Conservation (phyloP, 345 rosid species). For the Eucalyptus melliodora region DNA sequence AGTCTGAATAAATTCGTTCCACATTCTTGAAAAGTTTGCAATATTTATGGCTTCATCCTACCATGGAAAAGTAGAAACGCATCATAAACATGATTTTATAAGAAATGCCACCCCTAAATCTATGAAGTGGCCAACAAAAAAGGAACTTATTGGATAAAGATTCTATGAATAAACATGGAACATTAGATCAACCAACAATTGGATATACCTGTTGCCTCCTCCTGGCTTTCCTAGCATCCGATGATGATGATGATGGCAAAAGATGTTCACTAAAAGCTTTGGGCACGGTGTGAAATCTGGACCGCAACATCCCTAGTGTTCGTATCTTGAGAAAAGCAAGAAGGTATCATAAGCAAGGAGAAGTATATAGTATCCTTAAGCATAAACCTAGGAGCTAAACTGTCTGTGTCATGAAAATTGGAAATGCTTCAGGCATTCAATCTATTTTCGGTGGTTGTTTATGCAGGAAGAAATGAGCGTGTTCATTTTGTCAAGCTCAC, state of each 20-base stretch:
- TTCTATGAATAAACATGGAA: not conserved
- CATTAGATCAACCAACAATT: not conserved
- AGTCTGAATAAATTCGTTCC: constrained; percentile 77
- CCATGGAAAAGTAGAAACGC: not conserved
- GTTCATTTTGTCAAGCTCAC: constrained; percentile 43
- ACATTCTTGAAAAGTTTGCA: constrained; percentile 71
- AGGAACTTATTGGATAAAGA: not conserved
- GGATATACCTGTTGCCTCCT: not conserved
- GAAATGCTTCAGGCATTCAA: not conserved
- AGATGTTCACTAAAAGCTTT: no score
- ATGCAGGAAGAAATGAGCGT: not conserved
- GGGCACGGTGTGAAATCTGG: no score
- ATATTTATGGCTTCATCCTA: constrained; percentile 48
- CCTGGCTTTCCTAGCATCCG: no score
- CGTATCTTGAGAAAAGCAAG: no score
- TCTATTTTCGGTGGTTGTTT: no score
- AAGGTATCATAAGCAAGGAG: no score
- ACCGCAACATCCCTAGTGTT: no score
- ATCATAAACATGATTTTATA: not conserved
- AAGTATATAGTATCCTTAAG: no score
- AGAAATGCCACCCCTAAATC: not conserved
- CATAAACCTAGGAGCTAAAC: no score
- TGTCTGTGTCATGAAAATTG: no score
- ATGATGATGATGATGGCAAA: no score
- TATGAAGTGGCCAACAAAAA: not conserved